A percentile compares a stretch with the other conserved stretches of the same genome.
These are phyloP conservation scores for Trametes cinnabarina DNA, from an alignment of 768 basidiomycete genomes.

Conservation along the genomic window DNA sequence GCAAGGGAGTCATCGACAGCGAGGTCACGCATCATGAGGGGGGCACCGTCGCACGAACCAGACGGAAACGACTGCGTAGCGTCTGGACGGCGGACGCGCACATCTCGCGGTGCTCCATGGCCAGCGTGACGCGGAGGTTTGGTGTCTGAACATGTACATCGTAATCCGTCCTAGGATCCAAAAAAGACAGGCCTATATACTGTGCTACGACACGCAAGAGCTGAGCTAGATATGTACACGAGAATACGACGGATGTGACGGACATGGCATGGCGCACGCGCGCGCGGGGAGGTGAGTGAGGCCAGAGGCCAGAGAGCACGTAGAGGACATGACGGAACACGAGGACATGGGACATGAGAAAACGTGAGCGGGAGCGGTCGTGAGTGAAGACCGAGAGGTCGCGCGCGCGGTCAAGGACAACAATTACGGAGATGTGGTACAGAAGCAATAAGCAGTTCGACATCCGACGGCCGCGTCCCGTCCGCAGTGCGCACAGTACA, in stretches of 20 bases:
- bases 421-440: conserved; percentile 6
- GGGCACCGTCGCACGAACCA: too few species aligned
- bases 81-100: background rate
- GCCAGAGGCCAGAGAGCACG: too few species aligned
- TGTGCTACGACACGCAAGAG: conserved; percentile 8
- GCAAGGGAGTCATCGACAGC: too few species aligned
- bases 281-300: too few species aligned
- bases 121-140: too few species aligned
- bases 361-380: background rate
- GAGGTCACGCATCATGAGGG: too few species aligned
- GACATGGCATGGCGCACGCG: too few species aligned
- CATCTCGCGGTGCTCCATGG: background rate
- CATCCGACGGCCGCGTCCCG: background rate
- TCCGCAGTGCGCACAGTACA: background rate
- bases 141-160: conserved; percentile 20
- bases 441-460: conserved; percentile 1
- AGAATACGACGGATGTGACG: background rate
- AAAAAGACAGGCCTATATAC: background rate
- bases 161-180: too few species aligned
- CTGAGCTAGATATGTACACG: conserved; percentile 12
- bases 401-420: too few species aligned
- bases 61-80: too few species aligned
- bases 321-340: background rate
- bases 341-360: background rate
- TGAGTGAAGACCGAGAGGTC: too few species aligned